phyloP scores from a whole-genome alignment of 2,329 filamentous ascomycete genomes.

The Pyricularia sp. region DNA sequence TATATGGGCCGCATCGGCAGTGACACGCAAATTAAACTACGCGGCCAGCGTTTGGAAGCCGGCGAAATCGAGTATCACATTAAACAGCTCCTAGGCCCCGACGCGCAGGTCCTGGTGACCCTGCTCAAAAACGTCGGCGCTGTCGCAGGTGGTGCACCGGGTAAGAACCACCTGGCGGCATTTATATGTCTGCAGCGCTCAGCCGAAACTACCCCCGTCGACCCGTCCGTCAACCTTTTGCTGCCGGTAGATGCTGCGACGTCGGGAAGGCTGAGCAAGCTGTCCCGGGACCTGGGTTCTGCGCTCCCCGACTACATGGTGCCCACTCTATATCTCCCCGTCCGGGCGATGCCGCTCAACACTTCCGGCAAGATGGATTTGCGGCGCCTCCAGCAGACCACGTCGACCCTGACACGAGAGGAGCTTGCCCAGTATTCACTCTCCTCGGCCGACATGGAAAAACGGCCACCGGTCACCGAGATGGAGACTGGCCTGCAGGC shows the following conservation, averaged over 20 bases:
- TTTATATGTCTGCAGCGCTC: neutral
- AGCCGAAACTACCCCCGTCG: neutral
- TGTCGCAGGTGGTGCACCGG: neutral
- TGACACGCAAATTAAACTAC: slow-evolving; percentile 10
- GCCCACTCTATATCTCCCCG: neutral
- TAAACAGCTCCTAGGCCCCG: neutral
- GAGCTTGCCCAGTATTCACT: neutral
- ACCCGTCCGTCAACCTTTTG: neutral
- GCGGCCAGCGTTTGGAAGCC: slow-evolving; percentile 10
- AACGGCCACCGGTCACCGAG: neutral
- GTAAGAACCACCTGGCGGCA: neutral
- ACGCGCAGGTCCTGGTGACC: neutral
- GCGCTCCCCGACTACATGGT: neutral
- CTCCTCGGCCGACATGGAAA: neutral
- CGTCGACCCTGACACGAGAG: neutral
- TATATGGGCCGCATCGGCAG: slow-evolving; percentile 6
- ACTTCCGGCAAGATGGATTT: neutral
- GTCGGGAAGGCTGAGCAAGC: neutral
- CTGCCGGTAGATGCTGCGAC: neutral
- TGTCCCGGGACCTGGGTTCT: neutral
- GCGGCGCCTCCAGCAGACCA: neutral
- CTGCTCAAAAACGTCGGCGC: neutral
- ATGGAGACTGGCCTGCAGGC: neutral
- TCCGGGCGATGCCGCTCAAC: neutral
- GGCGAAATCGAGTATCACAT: slow-evolving; percentile 9